Evolutionary conservation across 2,329 filamentous ascomycete genomes (phyloP), one percentile per base, ranked within the genome.

Genomic region (Calonectria leucothoes): DNA sequence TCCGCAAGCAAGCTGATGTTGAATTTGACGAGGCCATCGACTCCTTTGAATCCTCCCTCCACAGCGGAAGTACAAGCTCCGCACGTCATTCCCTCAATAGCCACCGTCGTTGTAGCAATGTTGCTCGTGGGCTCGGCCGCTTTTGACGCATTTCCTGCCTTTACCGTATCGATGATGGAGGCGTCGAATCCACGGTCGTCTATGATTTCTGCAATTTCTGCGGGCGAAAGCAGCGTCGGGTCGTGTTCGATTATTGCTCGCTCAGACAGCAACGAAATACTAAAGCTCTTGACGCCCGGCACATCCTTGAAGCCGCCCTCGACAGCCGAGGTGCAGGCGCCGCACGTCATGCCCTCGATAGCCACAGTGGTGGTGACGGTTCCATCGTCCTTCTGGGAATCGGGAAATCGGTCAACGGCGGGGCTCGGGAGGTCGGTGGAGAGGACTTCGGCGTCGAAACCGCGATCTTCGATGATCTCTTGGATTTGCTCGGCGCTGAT

Each of bases 71-170:
- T 98, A 84, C 97, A 99, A 51, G 97, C 95, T 27, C 96, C 96
- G 82, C 97, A 98, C 1, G 97, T 99, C 97, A 99, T 99, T 65
- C 97, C 97, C 78, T 97, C 95, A 69, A 99, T 94, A 6, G 94
- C 92, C 23, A 99, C 89, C 0, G 96, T 98, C 0, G 96, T 98
- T 0, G 92, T 94, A 70, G 93, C 88, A 5, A 90, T 80, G 65
- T 86, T 85, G 75, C 87, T 84, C 71, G 82, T 82, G 73, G 82
- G 79, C 73, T 82, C 84, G 65, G 84, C 77, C 52, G 49, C 69
- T 64, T 70, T 76, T 25, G 66, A 37, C 35, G 64, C 70, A 65
- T 71, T 75, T 37, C 77, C 75, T 68, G 89, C 85, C 73, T 88
- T 85, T 72, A 90, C 90, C 42, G 93, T 94, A 78, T 96, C 94